Evolutionary conservation across 2,329 filamentous ascomycete species (phyloP).

Genomic region (Fonsecaea erecta): DNA sequence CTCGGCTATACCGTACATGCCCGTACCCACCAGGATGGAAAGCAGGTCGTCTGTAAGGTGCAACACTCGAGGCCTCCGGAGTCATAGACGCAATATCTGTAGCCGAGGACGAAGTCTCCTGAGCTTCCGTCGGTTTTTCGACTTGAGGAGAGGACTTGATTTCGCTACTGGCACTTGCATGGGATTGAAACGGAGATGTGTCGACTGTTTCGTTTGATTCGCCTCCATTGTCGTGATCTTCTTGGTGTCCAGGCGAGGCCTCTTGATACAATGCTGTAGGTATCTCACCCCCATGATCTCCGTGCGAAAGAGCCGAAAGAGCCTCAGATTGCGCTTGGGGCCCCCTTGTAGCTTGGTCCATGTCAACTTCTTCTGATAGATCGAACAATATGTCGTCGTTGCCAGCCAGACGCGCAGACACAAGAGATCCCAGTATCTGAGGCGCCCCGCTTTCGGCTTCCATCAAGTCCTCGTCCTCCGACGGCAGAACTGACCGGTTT

Average conservation of each 20-base stretch:
- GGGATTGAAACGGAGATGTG: not conserved
- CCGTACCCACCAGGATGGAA: constrained; percentile 16
- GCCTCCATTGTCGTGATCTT: not conserved
- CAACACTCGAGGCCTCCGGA: not conserved
- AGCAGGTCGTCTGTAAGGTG: not conserved
- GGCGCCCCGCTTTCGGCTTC: not conserved
- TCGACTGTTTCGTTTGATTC: not conserved
- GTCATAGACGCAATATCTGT: not conserved
- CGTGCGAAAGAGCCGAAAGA: not conserved
- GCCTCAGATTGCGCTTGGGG: not conserved
- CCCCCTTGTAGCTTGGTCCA: not conserved
- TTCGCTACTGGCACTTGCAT: not conserved
- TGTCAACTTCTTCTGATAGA: not conserved
- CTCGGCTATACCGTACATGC: constrained; percentile 7
- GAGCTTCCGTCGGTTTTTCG: not conserved
- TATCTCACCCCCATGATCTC: not conserved
- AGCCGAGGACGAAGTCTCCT: not conserved
- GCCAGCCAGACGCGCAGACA: not conserved
- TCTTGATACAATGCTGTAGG: not conserved
- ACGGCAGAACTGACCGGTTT: not conserved
- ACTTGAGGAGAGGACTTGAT: not conserved
- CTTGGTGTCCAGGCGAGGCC: not conserved
- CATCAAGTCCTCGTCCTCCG: constrained; percentile 14
- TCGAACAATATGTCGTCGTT: not conserved
- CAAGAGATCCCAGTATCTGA: not conserved